Percentiles rank a stretch among this genome's conserved stretches.
phyloP scores from a whole-genome alignment of 345 rosid genomes.

The Kernera saxatilis region DNA sequence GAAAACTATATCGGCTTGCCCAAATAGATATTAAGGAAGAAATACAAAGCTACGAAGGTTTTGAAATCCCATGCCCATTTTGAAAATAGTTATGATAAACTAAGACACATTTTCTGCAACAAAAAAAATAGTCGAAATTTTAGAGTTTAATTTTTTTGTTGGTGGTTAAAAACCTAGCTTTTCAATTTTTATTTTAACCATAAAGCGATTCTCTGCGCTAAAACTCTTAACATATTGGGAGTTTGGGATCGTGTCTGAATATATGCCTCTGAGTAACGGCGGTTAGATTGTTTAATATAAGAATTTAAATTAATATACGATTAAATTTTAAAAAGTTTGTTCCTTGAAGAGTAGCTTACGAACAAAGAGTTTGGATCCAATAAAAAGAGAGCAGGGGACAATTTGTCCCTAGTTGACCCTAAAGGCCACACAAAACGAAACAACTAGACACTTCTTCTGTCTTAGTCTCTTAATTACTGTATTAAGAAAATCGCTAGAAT shows the following conservation, averaged over 20 bases:
- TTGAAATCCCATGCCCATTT: background rate
- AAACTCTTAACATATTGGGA: background rate
- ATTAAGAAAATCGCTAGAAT: background rate
- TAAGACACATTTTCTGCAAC: background rate
- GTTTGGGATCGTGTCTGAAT: background rate
- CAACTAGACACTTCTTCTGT: constrained; percentile 11
- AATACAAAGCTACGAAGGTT: background rate
- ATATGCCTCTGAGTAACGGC: background rate
- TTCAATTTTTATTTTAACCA: background rate
- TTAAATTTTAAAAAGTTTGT: background rate
- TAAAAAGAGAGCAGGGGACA: constrained; percentile 15
- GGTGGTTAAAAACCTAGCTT: background rate
- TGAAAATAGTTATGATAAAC: background rate
- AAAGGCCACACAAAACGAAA: constrained; percentile 24
- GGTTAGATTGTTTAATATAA: background rate
- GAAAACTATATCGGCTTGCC: background rate
- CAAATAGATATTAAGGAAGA: background rate
- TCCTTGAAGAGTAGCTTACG: constrained; percentile 1
- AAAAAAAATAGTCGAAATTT: background rate
- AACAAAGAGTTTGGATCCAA: constrained; percentile 23
- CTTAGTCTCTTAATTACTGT: background rate
- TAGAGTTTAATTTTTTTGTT: background rate
- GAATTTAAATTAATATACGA: background rate
- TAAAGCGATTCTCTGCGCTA: background rate
- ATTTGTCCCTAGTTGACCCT: constrained; percentile 16